Evolutionary conservation across 2,329 filamentous ascomycete genomes (phyloP), one percentile per base, ranked within the genome.

Genomic region (Sporothrix luriei): DNA sequence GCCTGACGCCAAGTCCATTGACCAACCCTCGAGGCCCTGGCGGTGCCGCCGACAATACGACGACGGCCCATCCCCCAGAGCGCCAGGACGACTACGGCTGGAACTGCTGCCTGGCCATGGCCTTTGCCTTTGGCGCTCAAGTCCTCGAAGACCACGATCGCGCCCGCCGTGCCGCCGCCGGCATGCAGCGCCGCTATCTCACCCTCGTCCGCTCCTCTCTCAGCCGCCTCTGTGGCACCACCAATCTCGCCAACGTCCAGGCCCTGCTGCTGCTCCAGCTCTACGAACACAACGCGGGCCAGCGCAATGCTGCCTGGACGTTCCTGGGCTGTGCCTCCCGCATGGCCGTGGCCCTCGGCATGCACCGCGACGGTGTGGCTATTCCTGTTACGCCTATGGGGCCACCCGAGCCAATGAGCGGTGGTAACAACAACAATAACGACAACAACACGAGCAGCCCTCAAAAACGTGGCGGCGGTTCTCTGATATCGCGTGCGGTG

Each of bases 261-360:
- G 79, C 80, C 4, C 74, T 82, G 55, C 74, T 82, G 74, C 77
- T 82, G 11, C 78, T 79, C 9, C 78, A 80, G 11, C 73, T 81
- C 5, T 80, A 82, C 70, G 78, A 82, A 38, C 80, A 82, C 75
- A 82, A 82, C 72, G 81, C 80, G 1, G 81, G 80, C 73, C 79
- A 80, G 71, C 77, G 80, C 48, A 80, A 82, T 64, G 71, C 72
- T 4, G 73, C 74, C 73, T 82, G 80, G 81, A 82, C 80, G 65
- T 75, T 82, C 66, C 80, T 80, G 0, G 81, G 80, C 13, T 78
- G 80, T 9, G 80, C 80, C 1, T 75, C 81, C 7, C 78, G 80
- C 43, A 81, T 82, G 67, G 80, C 79, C n/a, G 78, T 80, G 49
- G 80, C 80, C 26, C 81, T 82, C 43, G 80, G 80, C 26, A 75